A percentile compares a stretch with the other conserved stretches of the same genome.
phyloP scores from a whole-genome alignment of 1,284 basidiomycete species.

The Marasmius sp. region DNA sequence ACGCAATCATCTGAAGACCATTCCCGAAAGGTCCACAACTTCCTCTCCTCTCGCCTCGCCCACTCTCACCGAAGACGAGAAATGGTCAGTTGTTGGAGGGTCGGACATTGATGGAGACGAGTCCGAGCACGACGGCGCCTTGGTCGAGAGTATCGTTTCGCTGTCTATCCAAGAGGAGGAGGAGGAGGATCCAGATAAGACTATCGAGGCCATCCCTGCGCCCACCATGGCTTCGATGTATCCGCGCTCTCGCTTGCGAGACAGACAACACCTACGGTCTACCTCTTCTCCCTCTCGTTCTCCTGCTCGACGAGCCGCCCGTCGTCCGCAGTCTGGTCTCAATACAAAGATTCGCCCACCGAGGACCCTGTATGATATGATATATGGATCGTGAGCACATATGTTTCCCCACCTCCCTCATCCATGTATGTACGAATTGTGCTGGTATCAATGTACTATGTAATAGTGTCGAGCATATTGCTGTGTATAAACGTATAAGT shows the following conservation, averaged over 20 bases:
- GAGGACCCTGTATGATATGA: constrained; percentile 12
- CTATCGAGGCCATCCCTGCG: constrained; percentile 1
- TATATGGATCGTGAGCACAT: constrained; percentile 4
- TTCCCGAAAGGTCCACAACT: constrained; percentile 31
- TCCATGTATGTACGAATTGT: background rate
- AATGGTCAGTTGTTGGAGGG: background rate
- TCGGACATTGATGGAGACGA: constrained; percentile 29
- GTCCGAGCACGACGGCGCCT: constrained; percentile 30
- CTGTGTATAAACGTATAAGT: too few species aligned
- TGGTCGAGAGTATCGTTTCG: constrained; percentile 23
- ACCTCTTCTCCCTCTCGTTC: constrained; percentile 46
- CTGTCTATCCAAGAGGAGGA: constrained; percentile 14
- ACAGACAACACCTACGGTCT: constrained; percentile 24
- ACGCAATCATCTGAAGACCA: constrained; percentile 28
- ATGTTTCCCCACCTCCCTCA: background rate
- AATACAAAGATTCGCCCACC: background rate
- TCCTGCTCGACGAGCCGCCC: constrained; percentile 26
- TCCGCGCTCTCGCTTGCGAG: background rate
- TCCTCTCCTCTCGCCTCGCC: constrained; percentile 24
- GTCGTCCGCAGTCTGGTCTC: constrained; percentile 9
- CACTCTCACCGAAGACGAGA: constrained; percentile 7
- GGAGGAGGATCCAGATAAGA: constrained; percentile 9
- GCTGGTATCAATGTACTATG: too few species aligned
- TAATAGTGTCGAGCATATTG: too few species aligned
- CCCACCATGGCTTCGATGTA: background rate